phyloP scores from a whole-genome alignment of 148 eudicot genomes.

The Rhododendron ovatum region DNA sequence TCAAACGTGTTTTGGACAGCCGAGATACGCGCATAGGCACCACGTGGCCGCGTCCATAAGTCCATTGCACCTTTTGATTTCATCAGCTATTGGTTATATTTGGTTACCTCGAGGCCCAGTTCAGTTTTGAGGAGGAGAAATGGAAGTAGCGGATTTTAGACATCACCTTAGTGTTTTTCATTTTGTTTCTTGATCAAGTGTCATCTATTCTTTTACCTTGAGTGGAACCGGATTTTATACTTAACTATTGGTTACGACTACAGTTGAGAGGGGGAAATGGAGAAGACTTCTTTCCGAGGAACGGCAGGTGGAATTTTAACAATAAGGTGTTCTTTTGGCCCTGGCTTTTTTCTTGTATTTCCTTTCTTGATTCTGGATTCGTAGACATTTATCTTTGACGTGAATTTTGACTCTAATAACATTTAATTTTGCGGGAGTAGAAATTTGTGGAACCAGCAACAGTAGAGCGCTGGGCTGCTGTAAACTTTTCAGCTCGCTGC shows the following conservation, averaged over 20 bases:
- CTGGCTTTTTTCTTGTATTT: background rate
- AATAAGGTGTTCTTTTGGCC: conserved; percentile 49
- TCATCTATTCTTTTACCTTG: background rate
- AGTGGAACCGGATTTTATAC: background rate
- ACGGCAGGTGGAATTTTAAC: conserved; percentile 92
- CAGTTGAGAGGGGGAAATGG: conserved; percentile 80
- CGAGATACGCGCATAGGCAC: no score
- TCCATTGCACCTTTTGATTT: background rate
- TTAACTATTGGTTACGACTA: conserved; percentile 7
- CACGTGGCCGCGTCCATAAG: background rate
- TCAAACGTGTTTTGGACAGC: no score
- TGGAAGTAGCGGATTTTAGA: background rate
- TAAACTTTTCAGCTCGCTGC: conserved; percentile 82
- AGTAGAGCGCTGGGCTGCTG: conserved; percentile 75
- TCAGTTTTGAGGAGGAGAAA: background rate
- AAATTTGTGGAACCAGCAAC: conserved; percentile 61
- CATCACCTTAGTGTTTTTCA: background rate
- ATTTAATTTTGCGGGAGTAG: conserved; percentile 24
- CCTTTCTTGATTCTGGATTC: background rate
- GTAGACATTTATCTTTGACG: background rate
- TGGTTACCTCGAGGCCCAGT: background rate
- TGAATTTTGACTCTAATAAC: background rate
- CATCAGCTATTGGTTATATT: background rate
- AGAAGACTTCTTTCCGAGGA: conserved; percentile 75
- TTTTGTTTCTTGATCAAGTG: background rate